Base-by-base conservation (phyloP, 2,329 filamentous ascomycete genomes). In the Cladophialophora yegresii region DNA sequence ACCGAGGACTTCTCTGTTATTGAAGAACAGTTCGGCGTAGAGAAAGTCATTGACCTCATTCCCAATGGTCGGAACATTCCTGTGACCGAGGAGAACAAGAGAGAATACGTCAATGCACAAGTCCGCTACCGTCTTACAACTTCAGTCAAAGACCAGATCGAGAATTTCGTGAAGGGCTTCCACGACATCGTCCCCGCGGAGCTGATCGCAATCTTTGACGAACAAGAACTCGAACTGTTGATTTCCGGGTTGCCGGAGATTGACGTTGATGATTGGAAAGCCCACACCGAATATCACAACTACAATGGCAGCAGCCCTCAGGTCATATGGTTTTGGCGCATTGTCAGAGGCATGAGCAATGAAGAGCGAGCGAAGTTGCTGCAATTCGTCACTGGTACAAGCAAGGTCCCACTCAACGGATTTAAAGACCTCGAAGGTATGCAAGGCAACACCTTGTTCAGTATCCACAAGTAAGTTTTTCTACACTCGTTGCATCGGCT, bases 311-410 rank as follows among this genome's bases (percentile, higher is more conserved):
- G 93, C 0, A 97, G 95, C 2, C 91, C 92, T 51, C 96, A 99
- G 76, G 96, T 99, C 65, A 93, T 98, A 77, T 99, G 95, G 95
- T 99, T 99, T 86, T 99, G 95, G 95, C 89, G 96, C 73, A 95
- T 95, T 28, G 87, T 99, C 50, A 89, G 95, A 72, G 96, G 93
- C 4, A 99, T 97, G 74, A 96, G 98, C 81, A 98, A 98, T 80
- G 96, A 99, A 80, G 96, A 99, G 80, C 91, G 92, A 66, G 95
- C 95, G 72, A 99, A 99, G 79, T 82, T 99, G 67, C 84, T 99
- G 51, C 95, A 99, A 75, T 99, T 99, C 76, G 95, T 99, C 70
- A 99, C 96, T 1, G 95, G 95, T 76, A 99, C 96, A 20, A 96
- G 91, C 77, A 99, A 99, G 80, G 96, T 99, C 54, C 95, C 95